Base-by-base conservation (phyloP, 805 yeast genomes). In the Starmera quercuum region DNA sequence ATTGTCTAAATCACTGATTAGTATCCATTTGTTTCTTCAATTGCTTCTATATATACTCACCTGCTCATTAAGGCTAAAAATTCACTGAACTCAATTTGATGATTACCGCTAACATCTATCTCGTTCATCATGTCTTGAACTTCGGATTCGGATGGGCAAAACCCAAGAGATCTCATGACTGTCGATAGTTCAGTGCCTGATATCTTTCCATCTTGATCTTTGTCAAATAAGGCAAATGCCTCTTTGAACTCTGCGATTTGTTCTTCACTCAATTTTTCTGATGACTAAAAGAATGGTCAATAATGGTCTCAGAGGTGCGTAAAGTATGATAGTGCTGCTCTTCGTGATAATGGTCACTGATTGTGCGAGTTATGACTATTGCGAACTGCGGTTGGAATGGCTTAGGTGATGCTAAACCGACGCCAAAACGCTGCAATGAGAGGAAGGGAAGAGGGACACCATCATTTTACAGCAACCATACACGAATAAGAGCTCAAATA, bases 141-240 rank as follows among this genome's bases (percentile, higher is more conserved):
- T 62, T 92, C 98, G 45, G 87, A 78, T 61, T 92, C 97, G 32
- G 95, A 79, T 24, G 98, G 98, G 53, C 90, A 90, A 62, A 87
- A 92, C 33, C 98, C 98, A 54, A 92, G 71, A n/a, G 97, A 85
- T 66, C 98, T 82, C 98, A 92, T 92, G 34, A 92, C 98, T 4
- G 96, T 87, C 45, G 97, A 97, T 47, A 92, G 72, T 64, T 92
- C 98, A 54, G 84, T 75, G 49, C 96, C 84, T 38, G 96, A 86
- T 67, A 92, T 92, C 56, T 86, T 85, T 8, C 98, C 98, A 62
- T 88, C 97, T 54, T 88, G 83, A 59, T 92, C 95, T 60, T 87
- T 87, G 69, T 92, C 98, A 51, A 92, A 92, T 45, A 92, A 75
- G 41, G 97, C 86, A 59, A 92, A 92, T 6, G 98, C 98, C 68